phyloP scores from a whole-genome alignment of 2,329 filamentous ascomycete genomes.

The Phyllosticta citriasiana region DNA sequence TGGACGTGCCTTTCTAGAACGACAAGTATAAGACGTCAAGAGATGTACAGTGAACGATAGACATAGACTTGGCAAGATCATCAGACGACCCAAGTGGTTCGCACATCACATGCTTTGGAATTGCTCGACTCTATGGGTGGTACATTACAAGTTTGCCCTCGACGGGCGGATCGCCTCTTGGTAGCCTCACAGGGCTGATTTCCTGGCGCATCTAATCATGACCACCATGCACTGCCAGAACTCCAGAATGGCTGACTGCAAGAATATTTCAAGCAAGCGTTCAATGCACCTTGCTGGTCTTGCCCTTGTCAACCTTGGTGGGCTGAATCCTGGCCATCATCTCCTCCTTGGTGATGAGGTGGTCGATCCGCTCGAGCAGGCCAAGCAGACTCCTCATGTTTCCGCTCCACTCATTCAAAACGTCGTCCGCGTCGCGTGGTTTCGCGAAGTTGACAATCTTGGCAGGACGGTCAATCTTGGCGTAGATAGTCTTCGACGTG shows the following conservation, averaged over 20 bases:
- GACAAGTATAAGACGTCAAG: background rate
- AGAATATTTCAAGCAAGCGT: constrained; percentile 7
- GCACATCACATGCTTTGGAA: background rate
- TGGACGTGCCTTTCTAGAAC: constrained; percentile 54
- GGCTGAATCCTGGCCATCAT: constrained; percentile 68
- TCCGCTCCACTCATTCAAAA: constrained; percentile 95
- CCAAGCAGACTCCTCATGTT: constrained; percentile 94
- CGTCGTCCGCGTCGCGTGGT: constrained; percentile 87
- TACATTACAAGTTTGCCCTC: constrained; percentile 8
- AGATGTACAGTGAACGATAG: background rate
- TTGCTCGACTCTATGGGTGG: constrained; percentile 9
- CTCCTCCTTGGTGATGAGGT: constrained; percentile 98
- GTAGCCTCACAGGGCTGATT: background rate
- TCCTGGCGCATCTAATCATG: constrained; percentile 5
- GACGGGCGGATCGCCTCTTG: constrained; percentile 1
- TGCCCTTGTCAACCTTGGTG: constrained; percentile 41
- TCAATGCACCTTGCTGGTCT: constrained; percentile 27
- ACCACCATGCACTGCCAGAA: constrained; percentile 2
- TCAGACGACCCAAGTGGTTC: background rate
- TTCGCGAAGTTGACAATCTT: constrained; percentile 89
- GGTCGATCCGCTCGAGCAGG: constrained; percentile 82
- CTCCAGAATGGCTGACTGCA: constrained; percentile 1
- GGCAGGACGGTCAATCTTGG: constrained; percentile 91
- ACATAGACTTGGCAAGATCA: background rate
- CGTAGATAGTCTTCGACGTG: constrained; percentile 94